These are phyloP conservation scores for Neurospora sp. DNA, from an alignment of 495 filamentous ascomycete species.

Conservation along the genomic window DNA sequence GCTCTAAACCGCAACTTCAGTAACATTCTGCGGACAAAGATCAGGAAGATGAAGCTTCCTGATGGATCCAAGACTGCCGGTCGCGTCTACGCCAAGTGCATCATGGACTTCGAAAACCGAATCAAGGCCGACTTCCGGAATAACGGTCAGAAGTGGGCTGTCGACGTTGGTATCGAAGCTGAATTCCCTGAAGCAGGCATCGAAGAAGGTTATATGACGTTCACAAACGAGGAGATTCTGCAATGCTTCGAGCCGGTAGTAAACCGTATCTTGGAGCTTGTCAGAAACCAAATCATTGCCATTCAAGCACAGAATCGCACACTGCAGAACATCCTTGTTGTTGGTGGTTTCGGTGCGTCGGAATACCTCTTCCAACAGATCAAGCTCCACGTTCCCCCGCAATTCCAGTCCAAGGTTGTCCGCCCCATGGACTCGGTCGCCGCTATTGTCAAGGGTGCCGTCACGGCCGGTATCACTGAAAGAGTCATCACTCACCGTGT, in stretches of 20 bases:
- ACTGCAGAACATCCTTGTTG: constrained; percentile 63
- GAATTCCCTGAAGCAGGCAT: constrained; percentile 69
- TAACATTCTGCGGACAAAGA: constrained; percentile 66
- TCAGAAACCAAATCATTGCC: constrained; percentile 67
- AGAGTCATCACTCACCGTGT: constrained; percentile 94
- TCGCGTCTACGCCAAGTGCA: constrained; percentile 68
- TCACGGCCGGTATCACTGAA: constrained; percentile 89
- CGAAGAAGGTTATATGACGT: constrained; percentile 74
- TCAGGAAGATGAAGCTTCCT: constrained; percentile 68
- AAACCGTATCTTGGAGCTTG: constrained; percentile 62
- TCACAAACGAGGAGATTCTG: constrained; percentile 69
- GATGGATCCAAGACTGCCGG: constrained; percentile 66
- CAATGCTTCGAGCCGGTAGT: constrained; percentile 71
- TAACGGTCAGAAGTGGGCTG: constrained; percentile 69
- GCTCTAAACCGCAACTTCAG: constrained; percentile 67
- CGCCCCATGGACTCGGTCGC: constrained; percentile 70
- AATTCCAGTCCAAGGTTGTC: constrained; percentile 70
- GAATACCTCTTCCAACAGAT: constrained; percentile 76
- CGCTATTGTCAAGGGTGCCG: constrained; percentile 67
- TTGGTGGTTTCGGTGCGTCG: constrained; percentile 65
- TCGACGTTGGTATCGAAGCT: constrained; percentile 67
- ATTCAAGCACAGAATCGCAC: constrained; percentile 66
- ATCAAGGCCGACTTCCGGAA: constrained; percentile 77
- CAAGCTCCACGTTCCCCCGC: constrained; percentile 70
- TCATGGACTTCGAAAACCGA: constrained; percentile 72